Conservation (phyloP, 306 rosid genomes). For the Styphnolobium japonicum region DNA sequence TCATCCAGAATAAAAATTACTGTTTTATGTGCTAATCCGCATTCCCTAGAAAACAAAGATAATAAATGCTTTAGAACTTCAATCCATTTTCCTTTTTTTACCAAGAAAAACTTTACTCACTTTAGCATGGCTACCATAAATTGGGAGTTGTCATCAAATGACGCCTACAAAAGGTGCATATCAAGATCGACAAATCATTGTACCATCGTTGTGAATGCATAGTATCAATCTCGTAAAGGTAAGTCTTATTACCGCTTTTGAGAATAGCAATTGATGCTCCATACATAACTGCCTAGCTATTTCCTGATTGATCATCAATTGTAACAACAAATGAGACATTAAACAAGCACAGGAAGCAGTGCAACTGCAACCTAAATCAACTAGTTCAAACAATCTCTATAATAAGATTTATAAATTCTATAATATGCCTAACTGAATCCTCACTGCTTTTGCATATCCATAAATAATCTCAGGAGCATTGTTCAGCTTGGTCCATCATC, state of each 20-base stretch:
- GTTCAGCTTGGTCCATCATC: slow-evolving; percentile 1
- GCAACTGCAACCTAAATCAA: slow-evolving; percentile 19
- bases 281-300: slow-evolving; percentile 86
- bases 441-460: background rate
- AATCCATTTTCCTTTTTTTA: background rate
- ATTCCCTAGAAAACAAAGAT: slow-evolving; percentile 65
- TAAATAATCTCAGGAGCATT: slow-evolving; percentile 3
- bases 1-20: slow-evolving; percentile 81
- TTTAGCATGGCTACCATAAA: slow-evolving; percentile 87
- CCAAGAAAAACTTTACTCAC: slow-evolving; percentile 46
- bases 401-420: background rate
- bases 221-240: background rate
- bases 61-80: slow-evolving; percentile 18
- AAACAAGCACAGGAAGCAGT: slow-evolving; percentile 1
- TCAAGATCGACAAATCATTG: slow-evolving; percentile 27
- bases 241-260: slow-evolving; percentile 68
- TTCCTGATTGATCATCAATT: slow-evolving; percentile 62
- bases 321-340: slow-evolving; percentile 24
- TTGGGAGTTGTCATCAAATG: slow-evolving; percentile 89
- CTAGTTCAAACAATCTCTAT: background rate
- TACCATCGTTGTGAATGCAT: background rate
- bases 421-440: background rate
- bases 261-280: slow-evolving; percentile 77
- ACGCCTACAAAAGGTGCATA: slow-evolving; percentile 62
- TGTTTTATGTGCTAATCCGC: slow-evolving; percentile 91